These are phyloP conservation scores for Lentinus brumalis DNA, from an alignment of 768 basidiomycete species.

Conservation along the genomic window DNA sequence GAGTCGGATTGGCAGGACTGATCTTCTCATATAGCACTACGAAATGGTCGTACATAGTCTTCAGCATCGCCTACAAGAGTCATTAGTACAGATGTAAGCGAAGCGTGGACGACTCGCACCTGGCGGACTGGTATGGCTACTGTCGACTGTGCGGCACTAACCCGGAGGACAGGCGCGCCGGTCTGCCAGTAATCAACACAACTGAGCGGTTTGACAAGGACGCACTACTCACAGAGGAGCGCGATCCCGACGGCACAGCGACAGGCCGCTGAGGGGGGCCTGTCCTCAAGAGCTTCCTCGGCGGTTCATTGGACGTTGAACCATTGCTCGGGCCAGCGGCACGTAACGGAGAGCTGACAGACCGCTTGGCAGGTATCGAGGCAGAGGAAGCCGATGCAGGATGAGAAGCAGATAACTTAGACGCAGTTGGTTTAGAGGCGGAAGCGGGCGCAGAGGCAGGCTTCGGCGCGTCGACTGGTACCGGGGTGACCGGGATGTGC, in stretches of 20 bases:
- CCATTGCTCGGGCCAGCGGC: constrained; percentile 12
- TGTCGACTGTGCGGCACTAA: constrained; percentile 68
- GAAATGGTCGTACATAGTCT: constrained; percentile 74
- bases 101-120: constrained; percentile 38
- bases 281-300: constrained; percentile 64
- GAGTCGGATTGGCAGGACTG: constrained; percentile 50
- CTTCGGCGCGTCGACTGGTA: constrained; percentile 38
- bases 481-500: constrained; percentile 37
- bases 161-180: constrained; percentile 64
- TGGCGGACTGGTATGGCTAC: constrained; percentile 77
- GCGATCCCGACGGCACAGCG: constrained; percentile 44
- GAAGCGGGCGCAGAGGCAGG: constrained; percentile 6
- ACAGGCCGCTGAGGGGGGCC: constrained; percentile 45
- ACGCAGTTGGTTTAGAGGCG: neutral
- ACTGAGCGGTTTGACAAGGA: neutral
- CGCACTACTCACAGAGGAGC: constrained; percentile 25
- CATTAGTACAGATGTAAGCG: neutral
- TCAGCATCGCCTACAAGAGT: constrained; percentile 63
- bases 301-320: constrained; percentile 45
- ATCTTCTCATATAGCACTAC: constrained; percentile 63
- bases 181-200: constrained; percentile 36
- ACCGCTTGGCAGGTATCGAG: constrained; percentile 34
- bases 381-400: neutral
- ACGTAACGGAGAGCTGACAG: constrained; percentile 22
- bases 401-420: constrained; percentile 16